These are phyloP conservation scores for Naematelia encephala DNA, from an alignment of 768 basidiomycete genomes.

Conservation along the genomic window DNA sequence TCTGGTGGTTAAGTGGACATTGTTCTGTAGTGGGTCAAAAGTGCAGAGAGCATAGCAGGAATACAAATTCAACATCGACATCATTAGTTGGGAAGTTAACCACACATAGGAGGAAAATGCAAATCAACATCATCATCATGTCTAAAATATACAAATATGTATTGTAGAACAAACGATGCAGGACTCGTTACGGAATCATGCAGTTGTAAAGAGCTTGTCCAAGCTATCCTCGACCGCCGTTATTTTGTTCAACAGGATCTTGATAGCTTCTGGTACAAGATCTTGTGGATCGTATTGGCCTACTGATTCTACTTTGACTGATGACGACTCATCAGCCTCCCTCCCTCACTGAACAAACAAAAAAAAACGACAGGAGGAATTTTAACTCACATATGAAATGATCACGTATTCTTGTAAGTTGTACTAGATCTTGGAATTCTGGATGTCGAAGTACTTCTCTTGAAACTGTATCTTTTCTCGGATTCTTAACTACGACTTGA, in stretches of 20 bases:
- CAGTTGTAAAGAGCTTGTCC: constrained; percentile 31
- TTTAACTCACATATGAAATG: constrained; percentile 78
- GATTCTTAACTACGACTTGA: constrained; percentile 60
- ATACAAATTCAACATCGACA: too few species aligned
- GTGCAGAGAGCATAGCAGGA: too few species aligned
- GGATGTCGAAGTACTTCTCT: constrained; percentile 88
- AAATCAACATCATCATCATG: constrained; percentile 1
- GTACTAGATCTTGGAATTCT: constrained; percentile 79
- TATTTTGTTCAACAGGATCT: constrained; percentile 79
- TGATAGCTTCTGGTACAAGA: constrained; percentile 72
- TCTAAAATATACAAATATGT: not conserved
- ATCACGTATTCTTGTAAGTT: constrained; percentile 80
- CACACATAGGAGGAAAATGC: not conserved
- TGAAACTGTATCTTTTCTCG: constrained; percentile 79
- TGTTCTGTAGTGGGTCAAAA: too few species aligned
- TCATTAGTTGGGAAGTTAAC: too few species aligned
- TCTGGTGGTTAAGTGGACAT: too few species aligned
- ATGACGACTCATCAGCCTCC: constrained; percentile 5
- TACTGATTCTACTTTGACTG: constrained; percentile 87
- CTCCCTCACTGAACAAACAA: not conserved
- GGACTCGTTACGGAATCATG: too few species aligned
- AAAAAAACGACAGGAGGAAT: not conserved
- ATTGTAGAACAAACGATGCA: too few species aligned
- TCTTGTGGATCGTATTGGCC: constrained; percentile 82
- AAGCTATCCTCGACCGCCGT: constrained; percentile 41